These are phyloP conservation scores for Cystobasidium sp. DNA, from an alignment of 1,284 basidiomycete species.

Conservation along the genomic window DNA sequence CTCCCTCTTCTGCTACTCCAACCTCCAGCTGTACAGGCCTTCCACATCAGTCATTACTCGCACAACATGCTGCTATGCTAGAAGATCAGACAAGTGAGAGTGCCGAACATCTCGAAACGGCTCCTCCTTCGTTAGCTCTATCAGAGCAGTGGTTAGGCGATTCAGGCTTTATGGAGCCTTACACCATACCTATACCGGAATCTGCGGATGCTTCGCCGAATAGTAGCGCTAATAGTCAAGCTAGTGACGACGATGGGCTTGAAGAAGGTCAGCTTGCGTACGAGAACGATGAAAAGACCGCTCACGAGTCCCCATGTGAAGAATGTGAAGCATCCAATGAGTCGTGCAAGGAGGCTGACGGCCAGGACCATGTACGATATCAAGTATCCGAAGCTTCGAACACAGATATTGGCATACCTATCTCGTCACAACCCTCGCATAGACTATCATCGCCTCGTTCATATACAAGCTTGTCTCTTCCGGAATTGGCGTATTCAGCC, in stretches of 20 bases:
- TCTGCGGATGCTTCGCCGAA: slow-evolving; percentile 34
- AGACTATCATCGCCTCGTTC: neutral
- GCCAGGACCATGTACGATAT: neutral
- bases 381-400: neutral
- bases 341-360: neutral
- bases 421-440: neutral
- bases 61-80: slow-evolving; percentile 4
- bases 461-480: neutral
- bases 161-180: slow-evolving; percentile 42
- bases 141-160: slow-evolving; percentile 4
- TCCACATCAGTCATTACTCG: neutral
- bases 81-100: neutral
- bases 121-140: neutral
- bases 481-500: slow-evolving; percentile 27
- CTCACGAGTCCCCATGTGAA: neutral
- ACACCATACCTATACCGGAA: slow-evolving; percentile 40
- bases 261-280: neutral
- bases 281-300: neutral
- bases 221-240: slow-evolving; percentile 15
- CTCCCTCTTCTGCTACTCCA: slow-evolving; percentile 1
- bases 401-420: neutral
- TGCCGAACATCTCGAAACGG: neutral
- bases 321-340: neutral
- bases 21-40: neutral
- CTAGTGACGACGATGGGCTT: slow-evolving; percentile 11